These are phyloP conservation scores for Phylloporus sp. DNA, from an alignment of 1,284 basidiomycete species.

Conservation along the genomic window DNA sequence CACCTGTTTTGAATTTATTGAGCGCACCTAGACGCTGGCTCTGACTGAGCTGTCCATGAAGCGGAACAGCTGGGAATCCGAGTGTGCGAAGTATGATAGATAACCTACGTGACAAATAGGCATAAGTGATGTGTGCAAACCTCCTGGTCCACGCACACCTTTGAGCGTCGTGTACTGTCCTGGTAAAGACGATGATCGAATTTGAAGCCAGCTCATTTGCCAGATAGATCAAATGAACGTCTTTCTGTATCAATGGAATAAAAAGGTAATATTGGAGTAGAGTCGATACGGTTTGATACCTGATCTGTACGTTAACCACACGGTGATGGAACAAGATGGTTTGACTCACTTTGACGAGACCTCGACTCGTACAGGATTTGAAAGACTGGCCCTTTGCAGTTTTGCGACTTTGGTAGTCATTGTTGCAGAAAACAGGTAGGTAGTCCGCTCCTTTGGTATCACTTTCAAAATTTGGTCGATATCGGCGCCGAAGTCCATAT, in stretches of 20 bases:
- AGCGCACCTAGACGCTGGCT: slow-evolving; percentile 94
- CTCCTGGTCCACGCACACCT: slow-evolving; percentile 46
- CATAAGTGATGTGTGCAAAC: slow-evolving; percentile 2
- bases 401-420: slow-evolving; percentile 99
- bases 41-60: slow-evolving; percentile 96
- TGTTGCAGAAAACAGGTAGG: slow-evolving; percentile 98
- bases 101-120: slow-evolving; percentile 51
- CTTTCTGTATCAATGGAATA: slow-evolving; percentile 92
- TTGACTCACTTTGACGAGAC: slow-evolving; percentile 85
- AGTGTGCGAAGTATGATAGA: slow-evolving; percentile 90
- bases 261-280: slow-evolving; percentile 96
- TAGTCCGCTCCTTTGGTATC: slow-evolving; percentile 93
- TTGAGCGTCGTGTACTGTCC: slow-evolving; percentile 95
- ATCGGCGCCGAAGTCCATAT: slow-evolving; percentile 97
- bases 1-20: slow-evolving; percentile 95
- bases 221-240: slow-evolving; percentile 90
- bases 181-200: slow-evolving; percentile 95
- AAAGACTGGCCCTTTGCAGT: slow-evolving; percentile 93
- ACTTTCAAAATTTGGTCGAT: slow-evolving; percentile 98
- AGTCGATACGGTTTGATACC: slow-evolving; percentile 97
- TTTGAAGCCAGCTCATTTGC: slow-evolving; percentile 90
- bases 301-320: slow-evolving; percentile 37
- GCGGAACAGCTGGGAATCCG: slow-evolving; percentile 93
- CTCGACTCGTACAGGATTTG: slow-evolving; percentile 94
- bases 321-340: neutral